Conservation (phyloP, 108 stramenopile genomes). For the Mediolabrus comicus region DNA sequence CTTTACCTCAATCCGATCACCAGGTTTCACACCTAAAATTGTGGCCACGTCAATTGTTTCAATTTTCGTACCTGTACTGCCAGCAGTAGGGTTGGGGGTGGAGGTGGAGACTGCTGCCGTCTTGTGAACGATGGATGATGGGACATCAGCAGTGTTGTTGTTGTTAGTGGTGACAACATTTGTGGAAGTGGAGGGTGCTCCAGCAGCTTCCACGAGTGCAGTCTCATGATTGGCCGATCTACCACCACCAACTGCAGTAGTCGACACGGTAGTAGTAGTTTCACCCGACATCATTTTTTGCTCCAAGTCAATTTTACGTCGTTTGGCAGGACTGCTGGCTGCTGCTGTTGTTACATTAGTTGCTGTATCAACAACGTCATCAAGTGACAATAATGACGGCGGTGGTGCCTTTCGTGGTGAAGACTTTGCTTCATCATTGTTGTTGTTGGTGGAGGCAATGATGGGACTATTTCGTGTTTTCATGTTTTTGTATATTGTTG, state of each 20-base stretch:
- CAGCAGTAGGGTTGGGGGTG: no score
- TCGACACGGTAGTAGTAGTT: no score
- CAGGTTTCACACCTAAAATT: background rate
- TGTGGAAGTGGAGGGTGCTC: background rate
- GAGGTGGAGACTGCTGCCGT: no score
- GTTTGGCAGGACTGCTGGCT: background rate
- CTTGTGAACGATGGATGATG: no score
- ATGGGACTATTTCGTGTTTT: no score
- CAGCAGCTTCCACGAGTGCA: background rate
- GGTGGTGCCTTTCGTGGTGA: background rate
- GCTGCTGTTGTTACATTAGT: background rate
- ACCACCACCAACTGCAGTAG: no score
- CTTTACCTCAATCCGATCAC: slow-evolving; percentile 37
- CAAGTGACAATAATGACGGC: background rate
- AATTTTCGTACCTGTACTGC: background rate
- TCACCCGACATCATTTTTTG: no score
- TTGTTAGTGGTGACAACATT: no score
- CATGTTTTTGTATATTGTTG: no score
- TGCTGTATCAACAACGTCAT: background rate
- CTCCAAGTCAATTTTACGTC: background rate
- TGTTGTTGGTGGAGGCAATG: no score
- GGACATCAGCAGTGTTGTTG: no score
- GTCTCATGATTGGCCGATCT: background rate
- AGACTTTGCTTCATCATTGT: no score
- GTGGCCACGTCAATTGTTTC: slow-evolving; percentile 23